phyloP scores from a whole-genome alignment of 805 yeast species.

The Ogataea henricii region DNA sequence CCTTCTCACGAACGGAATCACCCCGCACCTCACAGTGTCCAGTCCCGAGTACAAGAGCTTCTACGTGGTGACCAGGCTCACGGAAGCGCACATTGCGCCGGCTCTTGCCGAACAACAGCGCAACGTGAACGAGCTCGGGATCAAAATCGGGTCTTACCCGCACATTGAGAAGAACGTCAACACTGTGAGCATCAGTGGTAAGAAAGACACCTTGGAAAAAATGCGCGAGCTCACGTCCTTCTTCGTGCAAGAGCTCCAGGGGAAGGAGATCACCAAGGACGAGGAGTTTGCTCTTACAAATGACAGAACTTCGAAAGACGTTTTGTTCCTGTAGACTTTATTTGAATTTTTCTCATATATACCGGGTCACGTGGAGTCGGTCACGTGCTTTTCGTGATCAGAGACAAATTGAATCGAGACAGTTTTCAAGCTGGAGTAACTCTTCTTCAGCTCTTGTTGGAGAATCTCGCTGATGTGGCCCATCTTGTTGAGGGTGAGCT shows the following conservation, averaged over 20 bases:
- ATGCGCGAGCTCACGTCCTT: slow-evolving; percentile 45
- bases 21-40: slow-evolving; percentile 38
- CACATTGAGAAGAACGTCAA: slow-evolving; percentile 64
- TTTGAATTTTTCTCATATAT: not conserved
- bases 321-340: not conserved
- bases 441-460: slow-evolving; percentile 32
- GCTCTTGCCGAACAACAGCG: slow-evolving; percentile 55
- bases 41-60: slow-evolving; percentile 43
- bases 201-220: slow-evolving; percentile 33
- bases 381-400: slow-evolving; percentile 10
- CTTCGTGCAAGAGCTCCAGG: slow-evolving; percentile 41
- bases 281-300: slow-evolving; percentile 43
- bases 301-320: not conserved
- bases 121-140: slow-evolving; percentile 34
- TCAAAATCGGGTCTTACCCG: slow-evolving; percentile 86
- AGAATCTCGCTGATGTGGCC: slow-evolving; percentile 32
- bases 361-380: not conserved
- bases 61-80: slow-evolving; percentile 59
- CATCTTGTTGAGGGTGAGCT: slow-evolving; percentile 36
- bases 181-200: slow-evolving; percentile 75
- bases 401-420: slow-evolving; percentile 37
- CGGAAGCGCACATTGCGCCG: slow-evolving; percentile 73
- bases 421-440: slow-evolving; percentile 38
- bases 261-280: slow-evolving; percentile 55
- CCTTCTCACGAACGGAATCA: slow-evolving; percentile 47